Percentiles rank a stretch among this genome's conserved stretches.
Evolutionary conservation across 257 asterid genomes (phyloP).

Genomic region (Fraxinus americana): DNA sequence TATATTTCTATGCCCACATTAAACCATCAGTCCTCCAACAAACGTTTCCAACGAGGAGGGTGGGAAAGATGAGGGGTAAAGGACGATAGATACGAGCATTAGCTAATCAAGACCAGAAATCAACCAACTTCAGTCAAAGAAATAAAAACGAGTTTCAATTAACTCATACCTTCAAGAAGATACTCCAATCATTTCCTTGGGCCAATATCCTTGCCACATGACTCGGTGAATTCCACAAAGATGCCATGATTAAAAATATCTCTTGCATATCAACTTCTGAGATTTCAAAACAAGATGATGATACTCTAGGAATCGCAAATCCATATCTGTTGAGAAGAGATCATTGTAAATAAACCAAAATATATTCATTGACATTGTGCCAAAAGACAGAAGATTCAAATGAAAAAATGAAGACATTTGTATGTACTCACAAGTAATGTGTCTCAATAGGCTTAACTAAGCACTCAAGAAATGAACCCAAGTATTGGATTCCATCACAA

Average conservation of each 20-base stretch:
- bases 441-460: not conserved
- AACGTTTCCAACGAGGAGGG: not conserved
- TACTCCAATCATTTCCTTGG: constrained; percentile 79
- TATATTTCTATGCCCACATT: not conserved
- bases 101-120: constrained; percentile 3
- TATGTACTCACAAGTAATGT: not conserved
- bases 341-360: constrained; percentile 12
- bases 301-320: constrained; percentile 53
- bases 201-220: constrained; percentile 60
- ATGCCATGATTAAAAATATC: constrained; percentile 50
- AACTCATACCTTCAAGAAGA: constrained; percentile 66
- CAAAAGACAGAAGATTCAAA: constrained; percentile 14
- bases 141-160: constrained; percentile 15
- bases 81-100: not conserved
- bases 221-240: constrained; percentile 56
- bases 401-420: not conserved
- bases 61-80: not conserved
- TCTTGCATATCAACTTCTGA: constrained; percentile 70
- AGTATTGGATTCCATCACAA: not conserved
- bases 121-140: constrained; percentile 4
- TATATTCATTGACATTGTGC: not conserved
- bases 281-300: constrained; percentile 76
- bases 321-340: constrained; percentile 53
- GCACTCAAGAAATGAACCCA: constrained; percentile 4
- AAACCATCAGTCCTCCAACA: not conserved